Evolutionary conservation across 176 grass and related monocot genomes (phyloP).

Genomic region (Tillandsia leiboldiana): DNA sequence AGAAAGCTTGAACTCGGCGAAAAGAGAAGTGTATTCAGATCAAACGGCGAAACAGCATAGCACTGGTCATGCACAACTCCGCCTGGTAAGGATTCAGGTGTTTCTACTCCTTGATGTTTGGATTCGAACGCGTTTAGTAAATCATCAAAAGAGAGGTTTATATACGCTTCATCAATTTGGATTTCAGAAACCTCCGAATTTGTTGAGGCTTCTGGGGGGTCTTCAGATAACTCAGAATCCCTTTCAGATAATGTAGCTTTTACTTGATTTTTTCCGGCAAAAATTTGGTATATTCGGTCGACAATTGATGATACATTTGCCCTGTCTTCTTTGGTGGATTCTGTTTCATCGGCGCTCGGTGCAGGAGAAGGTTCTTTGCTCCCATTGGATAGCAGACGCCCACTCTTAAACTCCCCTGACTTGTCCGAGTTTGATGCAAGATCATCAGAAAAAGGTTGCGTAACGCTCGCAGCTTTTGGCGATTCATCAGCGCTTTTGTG

Average conservation of each 20-base stretch:
- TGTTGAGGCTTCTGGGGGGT: conserved; percentile 18
- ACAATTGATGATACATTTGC: conserved; percentile 37
- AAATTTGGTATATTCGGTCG: conserved; percentile 51
- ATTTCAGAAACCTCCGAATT: conserved; percentile 20
- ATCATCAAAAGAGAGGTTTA: conserved; percentile 60
- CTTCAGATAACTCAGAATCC: conserved; percentile 13
- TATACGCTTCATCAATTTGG: conserved; percentile 24
- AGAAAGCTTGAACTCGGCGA: conserved; percentile 68
- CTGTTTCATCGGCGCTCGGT: conserved; percentile 21
- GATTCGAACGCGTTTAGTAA: conserved; percentile 56
- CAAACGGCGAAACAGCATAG: conserved; percentile 51
- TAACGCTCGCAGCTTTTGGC: background rate
- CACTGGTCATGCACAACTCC: conserved; percentile 71
- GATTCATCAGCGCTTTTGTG: conserved; percentile 51
- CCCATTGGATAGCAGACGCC: conserved; percentile 29
- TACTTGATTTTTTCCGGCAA: conserved; percentile 32
- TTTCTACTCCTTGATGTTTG: conserved; percentile 43
- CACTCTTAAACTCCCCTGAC: conserved; percentile 57
- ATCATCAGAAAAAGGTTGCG: conserved; percentile 46
- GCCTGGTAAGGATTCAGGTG: conserved; percentile 54
- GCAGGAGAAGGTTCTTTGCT: conserved; percentile 21
- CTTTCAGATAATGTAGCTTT: background rate
- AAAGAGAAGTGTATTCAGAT: conserved; percentile 68
- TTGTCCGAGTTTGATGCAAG: conserved; percentile 73
- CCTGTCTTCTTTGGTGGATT: conserved; percentile 41